Base-by-base conservation (phyloP, 2,329 filamentous ascomycete genomes). In the Colletotrichum sp. region DNA sequence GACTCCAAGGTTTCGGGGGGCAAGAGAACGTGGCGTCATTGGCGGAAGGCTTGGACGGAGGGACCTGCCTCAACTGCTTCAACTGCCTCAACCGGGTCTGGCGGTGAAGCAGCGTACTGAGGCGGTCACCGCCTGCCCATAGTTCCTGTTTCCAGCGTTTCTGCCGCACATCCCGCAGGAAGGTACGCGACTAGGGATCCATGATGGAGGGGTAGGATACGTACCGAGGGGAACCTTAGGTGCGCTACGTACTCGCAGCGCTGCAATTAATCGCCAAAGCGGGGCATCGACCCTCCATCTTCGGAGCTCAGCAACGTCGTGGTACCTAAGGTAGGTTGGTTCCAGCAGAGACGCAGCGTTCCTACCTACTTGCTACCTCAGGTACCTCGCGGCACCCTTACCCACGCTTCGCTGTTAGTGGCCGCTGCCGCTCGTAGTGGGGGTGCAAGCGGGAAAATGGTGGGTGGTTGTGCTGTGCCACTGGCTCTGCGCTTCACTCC, bases 341-440 rank as follows among this genome's bases (percentile, higher is more conserved):
- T 69, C 52, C 13, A 21, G 18, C 59, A 57, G 65, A 34, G 44
- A 52, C 13, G 30, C 26, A 62, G 59, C 26, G 32, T 69, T 69
- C 52, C 67, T 69, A 30, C 55, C 32, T 30, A 49, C 39, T 18
- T 49, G 34, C 32, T n/a, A 49, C 39, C 39, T 49, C 18, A 49
- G 39, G 39, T 49, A n/a, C 39, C 39, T n/a, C 16, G 30, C 18
- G 26, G 30, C 52, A 39, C 26, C 57, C 59, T 32, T 52, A 24
- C 57, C 68, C 68, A 64, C 68, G 68, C 68, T n/a, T 64, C 59
- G 59, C 68, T 64, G n/a, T 49, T 71, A 71, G 69, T 71, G 69
- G 69, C 69, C 69, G 69, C 60, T 65, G 60, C 69, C 60, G 21
- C 21, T 63, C 18, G 36, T 52, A 59, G 68, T 70, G 57, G 68